Evolutionary conservation across 2,329 filamentous ascomycete species (phyloP).

Genomic region (Cladosporium sp.): DNA sequence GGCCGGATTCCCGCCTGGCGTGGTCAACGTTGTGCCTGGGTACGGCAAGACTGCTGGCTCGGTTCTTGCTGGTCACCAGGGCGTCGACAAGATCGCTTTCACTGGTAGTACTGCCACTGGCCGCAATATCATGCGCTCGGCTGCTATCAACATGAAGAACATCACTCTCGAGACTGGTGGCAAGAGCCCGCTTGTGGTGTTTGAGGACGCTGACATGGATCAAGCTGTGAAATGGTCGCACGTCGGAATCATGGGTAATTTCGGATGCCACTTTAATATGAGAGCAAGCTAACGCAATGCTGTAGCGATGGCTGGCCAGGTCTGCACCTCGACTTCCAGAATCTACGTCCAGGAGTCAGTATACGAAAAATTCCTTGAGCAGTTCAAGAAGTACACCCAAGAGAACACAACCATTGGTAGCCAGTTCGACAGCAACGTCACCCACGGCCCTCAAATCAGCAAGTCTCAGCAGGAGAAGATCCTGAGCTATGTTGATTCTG

Average conservation of each 20-base stretch:
- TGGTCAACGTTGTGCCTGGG: conserved; percentile 72
- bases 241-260: conserved; percentile 56
- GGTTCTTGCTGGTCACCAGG: conserved; percentile 62
- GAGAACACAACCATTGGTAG: conserved; percentile 63
- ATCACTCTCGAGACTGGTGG: conserved; percentile 61
- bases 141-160: conserved; percentile 59
- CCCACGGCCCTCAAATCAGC: conserved; percentile 71
- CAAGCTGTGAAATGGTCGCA: conserved; percentile 66
- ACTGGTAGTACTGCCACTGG: conserved; percentile 72
- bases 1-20: conserved; percentile 73
- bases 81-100: conserved; percentile 73
- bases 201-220: conserved; percentile 55
- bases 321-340: conserved; percentile 57
- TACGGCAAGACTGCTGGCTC: conserved; percentile 64
- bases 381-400: conserved; percentile 58
- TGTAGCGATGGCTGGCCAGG: conserved; percentile 41
- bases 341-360: conserved; percentile 54
- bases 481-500: conserved; percentile 64
- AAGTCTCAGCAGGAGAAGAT: conserved; percentile 67
- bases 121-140: conserved; percentile 71
- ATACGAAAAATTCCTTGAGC: conserved; percentile 60
- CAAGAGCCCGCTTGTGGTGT: conserved; percentile 55
- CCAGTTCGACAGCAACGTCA: conserved; percentile 64
- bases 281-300: neutral
- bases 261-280: neutral